These are phyloP conservation scores for Nannochloris sp. DNA, from an alignment of 139 green algal genomes.

Conservation along the genomic window DNA sequence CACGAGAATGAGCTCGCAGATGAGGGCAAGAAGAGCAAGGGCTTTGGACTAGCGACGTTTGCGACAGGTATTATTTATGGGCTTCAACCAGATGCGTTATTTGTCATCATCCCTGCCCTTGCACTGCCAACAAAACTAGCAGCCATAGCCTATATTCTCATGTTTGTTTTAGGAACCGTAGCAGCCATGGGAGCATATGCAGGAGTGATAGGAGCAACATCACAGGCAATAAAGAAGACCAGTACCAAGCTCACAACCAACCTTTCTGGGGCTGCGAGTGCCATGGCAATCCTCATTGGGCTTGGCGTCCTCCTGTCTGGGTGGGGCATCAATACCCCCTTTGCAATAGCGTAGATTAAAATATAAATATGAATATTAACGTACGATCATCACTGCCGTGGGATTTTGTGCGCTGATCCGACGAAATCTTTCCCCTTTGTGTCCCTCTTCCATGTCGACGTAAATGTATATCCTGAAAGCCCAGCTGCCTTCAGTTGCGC, in stretches of 20 bases:
- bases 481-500: slow-evolving; percentile 19
- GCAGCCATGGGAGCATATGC: slow-evolving; percentile 94
- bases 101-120: slow-evolving; percentile 92
- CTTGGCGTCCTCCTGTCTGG: slow-evolving; percentile 51
- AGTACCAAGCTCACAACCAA: slow-evolving; percentile 56
- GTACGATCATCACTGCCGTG: not conserved
- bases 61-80: slow-evolving; percentile 92
- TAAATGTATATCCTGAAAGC: not conserved
- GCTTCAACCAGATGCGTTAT: slow-evolving; percentile 92
- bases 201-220: slow-evolving; percentile 70
- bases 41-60: slow-evolving; percentile 67
- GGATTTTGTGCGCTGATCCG: not conserved
- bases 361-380: slow-evolving; percentile 4
- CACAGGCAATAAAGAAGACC: slow-evolving; percentile 51
- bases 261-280: slow-evolving; percentile 52
- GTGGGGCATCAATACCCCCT: slow-evolving; percentile 46
- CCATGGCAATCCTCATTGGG: slow-evolving; percentile 59
- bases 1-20: not conserved
- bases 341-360: not conserved
- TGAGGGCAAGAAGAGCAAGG: slow-evolving; percentile 9
- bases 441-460: not conserved
- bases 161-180: slow-evolving; percentile 94
- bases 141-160: slow-evolving; percentile 76
- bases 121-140: slow-evolving; percentile 83
- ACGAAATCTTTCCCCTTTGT: not conserved